A percentile compares a stretch with the other conserved stretches of the same genome.
Conservation (phyloP, 495 filamentous ascomycete species). For the Penicillium turbatum region DNA sequence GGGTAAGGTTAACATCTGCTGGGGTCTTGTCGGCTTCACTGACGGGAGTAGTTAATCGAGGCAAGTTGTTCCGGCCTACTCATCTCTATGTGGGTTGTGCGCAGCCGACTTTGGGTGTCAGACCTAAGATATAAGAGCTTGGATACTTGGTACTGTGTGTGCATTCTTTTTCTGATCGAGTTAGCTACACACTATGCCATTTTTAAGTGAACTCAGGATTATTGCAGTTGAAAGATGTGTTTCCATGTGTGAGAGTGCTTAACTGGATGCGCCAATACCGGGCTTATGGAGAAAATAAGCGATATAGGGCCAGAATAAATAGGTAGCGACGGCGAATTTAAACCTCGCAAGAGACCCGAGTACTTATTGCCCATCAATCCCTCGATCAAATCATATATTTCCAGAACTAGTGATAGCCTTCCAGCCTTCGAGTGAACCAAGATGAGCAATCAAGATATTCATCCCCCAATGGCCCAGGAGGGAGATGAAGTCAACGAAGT, state of each 20-base stretch:
- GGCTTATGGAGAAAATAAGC: background rate
- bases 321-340: background rate
- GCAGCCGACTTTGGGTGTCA: background rate
- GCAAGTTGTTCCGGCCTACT: constrained; percentile 33
- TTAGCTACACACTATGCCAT: too few species aligned
- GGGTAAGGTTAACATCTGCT: constrained; percentile 21
- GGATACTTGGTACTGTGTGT: too few species aligned
- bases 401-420: too few species aligned
- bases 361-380: background rate
- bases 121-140: constrained; percentile 11
- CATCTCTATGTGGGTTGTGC: constrained; percentile 27
- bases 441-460: background rate
- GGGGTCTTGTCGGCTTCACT: background rate
- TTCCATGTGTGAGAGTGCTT: too few species aligned
- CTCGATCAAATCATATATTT: background rate
- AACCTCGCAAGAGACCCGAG: background rate
- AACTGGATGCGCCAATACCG: too few species aligned
- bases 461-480: background rate
- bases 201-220: too few species aligned
- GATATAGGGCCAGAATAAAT: background rate
- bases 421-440: background rate
- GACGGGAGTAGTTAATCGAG: constrained; percentile 20
- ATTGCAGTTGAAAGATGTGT: too few species aligned
- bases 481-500: constrained; percentile 10
- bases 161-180: too few species aligned